Evolutionary conservation across 441 rosid species (phyloP), one percentile per base, ranked within the genome.

Genomic region (Theobroma grandiflorum): DNA sequence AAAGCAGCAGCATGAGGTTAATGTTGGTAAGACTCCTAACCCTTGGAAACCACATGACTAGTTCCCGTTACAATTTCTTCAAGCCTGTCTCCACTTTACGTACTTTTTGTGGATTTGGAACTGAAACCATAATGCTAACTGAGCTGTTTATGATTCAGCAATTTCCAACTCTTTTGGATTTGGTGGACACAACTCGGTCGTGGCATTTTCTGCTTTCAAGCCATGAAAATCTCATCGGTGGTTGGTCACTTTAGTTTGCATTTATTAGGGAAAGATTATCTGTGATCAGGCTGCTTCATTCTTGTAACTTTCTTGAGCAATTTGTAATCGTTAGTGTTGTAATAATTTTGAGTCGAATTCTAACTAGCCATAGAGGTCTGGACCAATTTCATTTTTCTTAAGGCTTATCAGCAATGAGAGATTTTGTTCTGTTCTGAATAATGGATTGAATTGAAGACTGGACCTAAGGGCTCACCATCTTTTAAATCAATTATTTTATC

Each of bases 111-210:
- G 16, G n/a, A 40, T 45, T 31, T 52, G 43, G 20, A 20, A 26
- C 47, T 16, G 37, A 76, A 61, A 71, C 66, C 77, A 53, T 11
- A 68, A 18, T 61, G 11, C 15, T 85, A 12, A 52, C 76, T 3
- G 11, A n/a, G 3, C 64, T 45, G 22, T 31, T 6, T 57, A 37
- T 75, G 42, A 67, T 79, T 85, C 94, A 92, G 97, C 87, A 67
- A 92, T 92, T 68, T 91, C 97, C 8, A 92, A 92, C 83, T 96
- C 99, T 2, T 96, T 96, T 1, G 98, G 99, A 53, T 96, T 96
- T 10, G 99, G 99, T 72, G 99, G 99, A 85, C 99, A 96, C 86
- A 96, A 96, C 91, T 93, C 99, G 0, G 99, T 96, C 0, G 99
- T 93, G 33, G 95, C 89, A 22, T 96, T 96, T 85, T 90, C 99